Base-by-base conservation (phyloP, 257 asterid species). In the Capsicum baccatum region DNA sequence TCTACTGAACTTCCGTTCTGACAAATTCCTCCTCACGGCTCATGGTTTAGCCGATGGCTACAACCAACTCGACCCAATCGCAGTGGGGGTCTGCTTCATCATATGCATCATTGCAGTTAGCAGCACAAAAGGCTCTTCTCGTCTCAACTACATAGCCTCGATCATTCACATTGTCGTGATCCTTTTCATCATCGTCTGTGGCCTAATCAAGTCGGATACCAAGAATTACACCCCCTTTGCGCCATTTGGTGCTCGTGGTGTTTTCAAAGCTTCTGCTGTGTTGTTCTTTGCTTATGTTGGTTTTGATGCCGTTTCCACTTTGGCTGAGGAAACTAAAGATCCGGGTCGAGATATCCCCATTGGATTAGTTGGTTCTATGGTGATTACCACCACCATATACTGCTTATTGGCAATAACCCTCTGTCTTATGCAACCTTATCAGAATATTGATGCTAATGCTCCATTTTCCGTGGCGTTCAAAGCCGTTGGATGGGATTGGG, bases 261-360 rank as follows among this genome's bases (percentile, higher is more conserved):
- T 92, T 48, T 93, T 92, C 89, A 85, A 79, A 58, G 97, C 96
- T 59, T 88, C 97, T 0, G 93, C 96, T 0, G 89, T 93, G 14
- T 71, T 93, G 59, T 93, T 92, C 88, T 92, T 93, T 54, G 92
- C 96, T 2, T 93, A 93, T 71, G 93, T 93, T 37, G 97, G 97
- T 17, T 93, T 92, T 79, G 97, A 93, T 66, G 94, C 94, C 0
- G 97, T 93, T 26, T 76, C 97, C 4, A 93, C 97, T 42, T 60
- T 93, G 94, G 97, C 96, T 0, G 97, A 93, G 87, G 96, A 92
- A 67, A 92, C 96, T 13, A 93, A 93, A 83, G 82, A 93, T 57
- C 96, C 96, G 0, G 93, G 82, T 8, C 79, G 84, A 62, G 96
- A 93, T 37, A 93, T 93, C 26, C 97, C 97, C 52, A 92, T 93